Percentiles rank a stretch among this genome's conserved stretches.
phyloP scores from a whole-genome alignment of 169 alveolate genomes.

The Besnoitia besnoiti region DNA sequence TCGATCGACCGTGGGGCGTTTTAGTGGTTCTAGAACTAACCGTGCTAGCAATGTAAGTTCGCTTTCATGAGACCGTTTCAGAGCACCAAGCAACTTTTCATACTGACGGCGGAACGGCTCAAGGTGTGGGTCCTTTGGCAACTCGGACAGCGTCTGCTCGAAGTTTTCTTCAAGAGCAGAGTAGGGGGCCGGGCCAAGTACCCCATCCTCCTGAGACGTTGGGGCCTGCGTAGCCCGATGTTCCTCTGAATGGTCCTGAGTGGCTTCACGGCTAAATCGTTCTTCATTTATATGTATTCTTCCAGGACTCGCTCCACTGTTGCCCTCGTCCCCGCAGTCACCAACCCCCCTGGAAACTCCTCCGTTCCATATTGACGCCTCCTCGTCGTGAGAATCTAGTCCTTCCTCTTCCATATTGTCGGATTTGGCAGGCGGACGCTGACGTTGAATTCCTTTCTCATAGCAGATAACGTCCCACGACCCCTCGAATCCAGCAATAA shows the following conservation, averaged over 20 bases:
- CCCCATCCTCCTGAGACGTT: background rate
- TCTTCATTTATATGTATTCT: background rate
- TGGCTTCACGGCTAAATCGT: background rate
- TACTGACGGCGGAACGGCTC: constrained; percentile 84
- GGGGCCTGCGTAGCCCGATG: background rate
- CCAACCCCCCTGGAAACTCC: background rate
- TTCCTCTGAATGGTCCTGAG: background rate
- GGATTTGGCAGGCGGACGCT: background rate
- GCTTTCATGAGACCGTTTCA: constrained; percentile 82
- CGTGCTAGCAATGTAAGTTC: constrained; percentile 79
- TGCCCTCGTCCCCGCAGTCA: background rate
- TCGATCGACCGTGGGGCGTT: no score
- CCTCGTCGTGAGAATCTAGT: background rate
- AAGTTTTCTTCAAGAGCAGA: constrained; percentile 74
- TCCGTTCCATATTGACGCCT: background rate
- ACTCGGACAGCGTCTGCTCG: constrained; percentile 78
- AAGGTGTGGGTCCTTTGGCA: constrained; percentile 80
- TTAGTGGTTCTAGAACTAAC: no score
- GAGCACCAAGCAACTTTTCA: constrained; percentile 82
- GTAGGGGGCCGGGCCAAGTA: constrained; percentile 40
- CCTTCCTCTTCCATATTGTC: background rate
- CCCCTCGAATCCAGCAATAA: no score
- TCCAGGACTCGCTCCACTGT: background rate
- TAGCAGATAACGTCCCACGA: no score
- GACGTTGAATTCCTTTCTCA: no score